phyloP scores from a whole-genome alignment of 2,329 filamentous ascomycete species.

The Cadophora sp. region DNA sequence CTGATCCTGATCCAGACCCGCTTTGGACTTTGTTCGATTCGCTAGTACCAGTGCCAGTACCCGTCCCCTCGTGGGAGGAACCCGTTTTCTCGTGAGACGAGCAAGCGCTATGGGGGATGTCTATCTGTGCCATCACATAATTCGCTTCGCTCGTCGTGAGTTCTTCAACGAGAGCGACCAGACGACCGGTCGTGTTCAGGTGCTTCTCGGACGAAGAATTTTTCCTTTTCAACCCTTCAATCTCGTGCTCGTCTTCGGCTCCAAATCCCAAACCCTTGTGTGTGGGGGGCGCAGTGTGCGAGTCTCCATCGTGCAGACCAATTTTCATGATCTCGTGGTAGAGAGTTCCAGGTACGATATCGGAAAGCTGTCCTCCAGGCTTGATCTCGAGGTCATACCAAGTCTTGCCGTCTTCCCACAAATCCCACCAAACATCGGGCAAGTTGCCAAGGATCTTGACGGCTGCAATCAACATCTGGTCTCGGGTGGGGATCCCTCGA shows the following conservation, averaged over 20 bases:
- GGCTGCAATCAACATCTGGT: slow-evolving; percentile 29
- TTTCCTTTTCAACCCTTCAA: neutral
- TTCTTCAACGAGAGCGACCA: slow-evolving; percentile 25
- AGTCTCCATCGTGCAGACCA: slow-evolving; percentile 32
- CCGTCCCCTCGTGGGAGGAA: neutral
- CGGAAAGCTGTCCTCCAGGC: slow-evolving; percentile 20
- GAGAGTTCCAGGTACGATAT: slow-evolving; percentile 20
- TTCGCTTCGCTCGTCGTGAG: slow-evolving; percentile 31
- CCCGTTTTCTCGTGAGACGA: slow-evolving; percentile 19
- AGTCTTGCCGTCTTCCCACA: slow-evolving; percentile 28
- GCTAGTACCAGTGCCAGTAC: slow-evolving; percentile 13
- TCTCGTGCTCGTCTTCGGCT: neutral
- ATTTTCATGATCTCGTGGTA: slow-evolving; percentile 32
- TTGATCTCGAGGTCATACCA: slow-evolving; percentile 27
- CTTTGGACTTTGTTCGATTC: slow-evolving; percentile 1
- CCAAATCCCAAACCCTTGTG: slow-evolving; percentile 14
- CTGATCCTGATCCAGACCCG: neutral
- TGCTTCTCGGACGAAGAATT: slow-evolving; percentile 3
- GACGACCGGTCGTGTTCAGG: slow-evolving; percentile 20
- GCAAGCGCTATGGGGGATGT: slow-evolving; percentile 13
- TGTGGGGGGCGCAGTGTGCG: neutral
- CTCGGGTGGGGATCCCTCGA: slow-evolving; percentile 22
- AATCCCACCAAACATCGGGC: slow-evolving; percentile 30
- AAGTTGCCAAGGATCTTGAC: slow-evolving; percentile 30
- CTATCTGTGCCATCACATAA: slow-evolving; percentile 22